Base-by-base conservation (phyloP, 2,329 filamentous ascomycete species). In the Colletotrichum viniferum region DNA sequence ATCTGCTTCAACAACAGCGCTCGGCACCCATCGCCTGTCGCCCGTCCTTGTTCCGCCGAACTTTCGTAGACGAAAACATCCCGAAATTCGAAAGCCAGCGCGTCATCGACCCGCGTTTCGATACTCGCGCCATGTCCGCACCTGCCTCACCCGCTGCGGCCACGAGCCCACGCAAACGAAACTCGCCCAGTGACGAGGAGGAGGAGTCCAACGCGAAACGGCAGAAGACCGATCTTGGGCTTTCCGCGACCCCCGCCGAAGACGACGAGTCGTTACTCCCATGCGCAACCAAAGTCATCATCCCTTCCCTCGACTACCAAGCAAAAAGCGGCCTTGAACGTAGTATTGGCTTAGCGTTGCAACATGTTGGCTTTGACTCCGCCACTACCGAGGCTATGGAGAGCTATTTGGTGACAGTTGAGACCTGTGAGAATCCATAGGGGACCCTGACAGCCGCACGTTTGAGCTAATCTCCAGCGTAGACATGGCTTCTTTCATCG, bases 301-400 rank as follows among this genome's bases (percentile, higher is more conserved):
- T 78, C 24, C 81, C 81, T 30, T 81, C 78, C 32, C 79, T 80
- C 9, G 82, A 84, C 24, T 82, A 82, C 56, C 78, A 83, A 75
- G 82, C 84, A n/a, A 83, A 85, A 67, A 80, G 81, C 55, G 86
- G 88, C 3, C 83, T 93, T 30, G 86, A 88, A 61, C 88, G 91
- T 66, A 89, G 90, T 13, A 89, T 93, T 71, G 88, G 87, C 0
- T 81, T 92, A 71, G 87, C 87, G 4, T 81, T 93, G 32, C 83
- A 89, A 56, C 88, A 92, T 76, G 88, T 92, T 48, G 92, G 92
- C 32, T 93, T 93, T 78, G 85, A 88, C 34, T 84, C 86, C 30
- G 88, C 91, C 16, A 88, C 85, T 1, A 85, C 87, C 9, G 89
- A 91, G 69, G 91, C 91, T 3, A 81, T 93, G 78, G 91, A 93